Conservation (phyloP, 2,329 filamentous ascomycete species). For the Aspergillus caelatus region DNA sequence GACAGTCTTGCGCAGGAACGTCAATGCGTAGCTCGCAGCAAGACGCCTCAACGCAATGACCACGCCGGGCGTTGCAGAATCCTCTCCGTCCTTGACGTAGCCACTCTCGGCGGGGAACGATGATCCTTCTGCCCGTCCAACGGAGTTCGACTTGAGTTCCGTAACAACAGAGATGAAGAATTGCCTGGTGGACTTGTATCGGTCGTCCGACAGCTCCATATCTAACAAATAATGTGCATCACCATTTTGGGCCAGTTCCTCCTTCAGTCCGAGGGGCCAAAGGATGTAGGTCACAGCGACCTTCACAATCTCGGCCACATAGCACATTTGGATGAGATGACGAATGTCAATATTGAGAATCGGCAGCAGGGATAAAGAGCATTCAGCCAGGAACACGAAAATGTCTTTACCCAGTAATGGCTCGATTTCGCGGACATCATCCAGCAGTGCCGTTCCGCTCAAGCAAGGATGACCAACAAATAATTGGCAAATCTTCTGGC, state of each 20-base stretch:
- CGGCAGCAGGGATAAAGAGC: slow-evolving; percentile 69
- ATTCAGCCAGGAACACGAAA: slow-evolving; percentile 73
- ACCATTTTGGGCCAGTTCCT: slow-evolving; percentile 34
- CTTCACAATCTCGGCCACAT: slow-evolving; percentile 87
- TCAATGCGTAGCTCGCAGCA: slow-evolving; percentile 80
- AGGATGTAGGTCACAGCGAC: slow-evolving; percentile 63
- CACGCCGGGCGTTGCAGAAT: slow-evolving; percentile 34
- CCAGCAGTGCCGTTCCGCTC: slow-evolving; percentile 35
- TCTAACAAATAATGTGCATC: slow-evolving; percentile 30
- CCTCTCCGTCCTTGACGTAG: slow-evolving; percentile 41
- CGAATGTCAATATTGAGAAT: slow-evolving; percentile 72
- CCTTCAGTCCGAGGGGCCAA: slow-evolving; percentile 40
- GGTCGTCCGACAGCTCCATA: slow-evolving; percentile 31
- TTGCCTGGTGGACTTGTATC: slow-evolving; percentile 32
- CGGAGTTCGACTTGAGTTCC: slow-evolving; percentile 40
- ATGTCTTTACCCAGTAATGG: slow-evolving; percentile 42
- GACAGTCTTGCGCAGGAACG: slow-evolving; percentile 82
- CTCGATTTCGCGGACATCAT: slow-evolving; percentile 42
- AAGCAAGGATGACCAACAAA: slow-evolving; percentile 62
- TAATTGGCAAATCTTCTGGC: slow-evolving; percentile 74
- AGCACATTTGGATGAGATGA: slow-evolving; percentile 82
- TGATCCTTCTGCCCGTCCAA: slow-evolving; percentile 37
- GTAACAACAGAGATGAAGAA: slow-evolving; percentile 44
- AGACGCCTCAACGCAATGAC: slow-evolving; percentile 40
- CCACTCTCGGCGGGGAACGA: slow-evolving; percentile 41